These are phyloP conservation scores for Rhodotorula sp. DNA, from an alignment of 1,284 basidiomycete species.

Conservation along the genomic window DNA sequence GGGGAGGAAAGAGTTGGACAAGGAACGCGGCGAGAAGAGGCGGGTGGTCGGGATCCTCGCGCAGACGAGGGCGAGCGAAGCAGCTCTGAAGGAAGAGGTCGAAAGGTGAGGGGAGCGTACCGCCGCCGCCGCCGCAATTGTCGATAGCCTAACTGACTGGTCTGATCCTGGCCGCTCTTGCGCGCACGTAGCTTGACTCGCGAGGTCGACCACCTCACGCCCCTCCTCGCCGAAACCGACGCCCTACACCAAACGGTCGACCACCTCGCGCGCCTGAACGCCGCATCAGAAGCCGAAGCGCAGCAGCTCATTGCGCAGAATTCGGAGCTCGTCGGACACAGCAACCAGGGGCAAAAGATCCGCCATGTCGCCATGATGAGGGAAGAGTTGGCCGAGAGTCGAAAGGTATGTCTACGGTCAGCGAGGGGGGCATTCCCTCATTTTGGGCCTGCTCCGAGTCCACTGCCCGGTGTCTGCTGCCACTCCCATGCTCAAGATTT, in stretches of 20 bases:
- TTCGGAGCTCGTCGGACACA: conserved; percentile 31
- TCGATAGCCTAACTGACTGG: neutral
- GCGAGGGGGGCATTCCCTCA: neutral
- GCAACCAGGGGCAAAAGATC: conserved; percentile 34
- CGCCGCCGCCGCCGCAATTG: too few species aligned
- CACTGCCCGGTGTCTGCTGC: neutral
- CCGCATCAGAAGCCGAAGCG: conserved; percentile 27
- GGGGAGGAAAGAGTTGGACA: conserved; percentile 18
- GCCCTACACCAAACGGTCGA: conserved; percentile 23
- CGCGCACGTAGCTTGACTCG: conserved; percentile 2
- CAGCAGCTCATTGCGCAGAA: conserved; percentile 25
- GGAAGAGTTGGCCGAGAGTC: conserved; percentile 27
- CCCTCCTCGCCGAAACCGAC: conserved; percentile 3
- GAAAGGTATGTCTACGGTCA: conserved; percentile 4
- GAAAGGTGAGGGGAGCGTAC: conserved; percentile 9
- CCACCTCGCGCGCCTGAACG: conserved; percentile 28
- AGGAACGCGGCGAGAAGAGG: conserved; percentile 19
- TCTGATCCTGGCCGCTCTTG: neutral
- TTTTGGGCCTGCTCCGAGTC: too few species aligned
- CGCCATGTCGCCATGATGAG: conserved; percentile 32
- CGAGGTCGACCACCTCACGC: conserved; percentile 8
- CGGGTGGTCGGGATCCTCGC: conserved; percentile 20
- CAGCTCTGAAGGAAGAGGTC: conserved; percentile 22
- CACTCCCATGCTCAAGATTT: neutral
- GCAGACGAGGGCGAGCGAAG: conserved; percentile 29